phyloP scores from a whole-genome alignment of 345 rosid genomes.

The Capsella bursapastoris region DNA sequence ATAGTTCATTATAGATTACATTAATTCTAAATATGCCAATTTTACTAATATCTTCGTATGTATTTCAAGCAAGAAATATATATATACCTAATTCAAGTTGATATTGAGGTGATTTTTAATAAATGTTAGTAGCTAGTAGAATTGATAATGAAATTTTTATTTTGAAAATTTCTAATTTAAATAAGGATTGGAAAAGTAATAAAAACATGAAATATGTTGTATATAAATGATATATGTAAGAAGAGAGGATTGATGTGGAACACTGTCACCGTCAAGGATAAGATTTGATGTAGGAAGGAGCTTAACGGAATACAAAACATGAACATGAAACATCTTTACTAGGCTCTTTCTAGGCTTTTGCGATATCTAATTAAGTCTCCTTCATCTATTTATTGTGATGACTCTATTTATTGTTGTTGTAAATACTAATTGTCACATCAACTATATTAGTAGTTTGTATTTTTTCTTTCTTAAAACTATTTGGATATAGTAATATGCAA shows the following conservation, averaged over 20 bases:
- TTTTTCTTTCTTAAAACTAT: too few species aligned
- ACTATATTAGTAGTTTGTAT: neutral
- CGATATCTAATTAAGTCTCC: neutral
- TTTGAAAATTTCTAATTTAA: too few species aligned
- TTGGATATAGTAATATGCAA: too few species aligned
- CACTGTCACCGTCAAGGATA: conserved; percentile 36
- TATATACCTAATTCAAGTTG: neutral
- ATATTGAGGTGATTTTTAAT: neutral
- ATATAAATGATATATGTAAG: neutral
- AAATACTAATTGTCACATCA: conserved; percentile 32
- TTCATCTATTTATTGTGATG: conserved; percentile 28
- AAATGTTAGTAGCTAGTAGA: too few species aligned
- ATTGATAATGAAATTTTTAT: too few species aligned
- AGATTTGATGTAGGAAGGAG: conserved; percentile 31
- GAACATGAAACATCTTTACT: conserved; percentile 34
- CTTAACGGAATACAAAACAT: conserved; percentile 36
- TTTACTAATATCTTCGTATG: neutral
- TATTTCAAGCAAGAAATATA: neutral
- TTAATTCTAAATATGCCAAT: neutral
- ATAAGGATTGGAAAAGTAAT: too few species aligned
- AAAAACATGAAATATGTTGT: neutral
- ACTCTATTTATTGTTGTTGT: conserved; percentile 17
- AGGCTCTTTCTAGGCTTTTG: neutral
- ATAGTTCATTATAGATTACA: conserved; percentile 11
- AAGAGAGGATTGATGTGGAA: conserved; percentile 28